Percentiles rank a stretch among this genome's conserved stretches.
Evolutionary conservation across 2,329 filamentous ascomycete genomes (phyloP).

Genomic region (Trichoderma simmonsii): DNA sequence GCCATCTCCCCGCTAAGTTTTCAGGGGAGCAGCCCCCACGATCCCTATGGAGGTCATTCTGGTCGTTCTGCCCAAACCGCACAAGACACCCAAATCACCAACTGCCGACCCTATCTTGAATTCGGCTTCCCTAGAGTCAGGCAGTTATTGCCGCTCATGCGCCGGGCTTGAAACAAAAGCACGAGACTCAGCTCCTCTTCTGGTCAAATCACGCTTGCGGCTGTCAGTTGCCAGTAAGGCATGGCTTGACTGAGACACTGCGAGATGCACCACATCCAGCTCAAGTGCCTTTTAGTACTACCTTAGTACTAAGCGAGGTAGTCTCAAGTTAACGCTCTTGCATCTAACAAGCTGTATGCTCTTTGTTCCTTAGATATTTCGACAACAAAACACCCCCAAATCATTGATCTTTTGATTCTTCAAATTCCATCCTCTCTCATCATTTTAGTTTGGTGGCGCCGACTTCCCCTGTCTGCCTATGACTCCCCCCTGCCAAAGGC

Average conservation of each 20-base stretch:
- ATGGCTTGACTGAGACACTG: background rate
- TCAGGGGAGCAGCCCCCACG: background rate
- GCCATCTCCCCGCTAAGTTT: background rate
- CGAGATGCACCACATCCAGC: background rate
- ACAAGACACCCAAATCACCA: background rate
- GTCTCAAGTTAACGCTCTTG: background rate
- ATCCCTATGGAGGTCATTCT: background rate
- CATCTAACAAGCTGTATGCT: background rate
- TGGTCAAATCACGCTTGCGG: background rate
- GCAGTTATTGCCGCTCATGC: background rate
- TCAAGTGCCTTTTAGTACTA: background rate
- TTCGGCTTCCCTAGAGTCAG: background rate
- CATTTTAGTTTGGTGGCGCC: background rate
- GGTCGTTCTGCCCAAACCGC: background rate
- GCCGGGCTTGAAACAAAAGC: background rate
- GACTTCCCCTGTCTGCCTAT: background rate
- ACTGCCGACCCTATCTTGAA: background rate
- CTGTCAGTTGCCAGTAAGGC: background rate
- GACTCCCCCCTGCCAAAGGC: background rate
- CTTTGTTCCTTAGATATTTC: background rate
- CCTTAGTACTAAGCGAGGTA: background rate
- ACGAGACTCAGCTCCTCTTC: slow-evolving; percentile 5
- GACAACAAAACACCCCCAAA: no score
- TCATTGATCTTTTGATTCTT: background rate
- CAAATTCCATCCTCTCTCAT: background rate